Evolutionary conservation across 2,329 filamentous ascomycete species (phyloP).

Genomic region (Trichophyton verrucosum): DNA sequence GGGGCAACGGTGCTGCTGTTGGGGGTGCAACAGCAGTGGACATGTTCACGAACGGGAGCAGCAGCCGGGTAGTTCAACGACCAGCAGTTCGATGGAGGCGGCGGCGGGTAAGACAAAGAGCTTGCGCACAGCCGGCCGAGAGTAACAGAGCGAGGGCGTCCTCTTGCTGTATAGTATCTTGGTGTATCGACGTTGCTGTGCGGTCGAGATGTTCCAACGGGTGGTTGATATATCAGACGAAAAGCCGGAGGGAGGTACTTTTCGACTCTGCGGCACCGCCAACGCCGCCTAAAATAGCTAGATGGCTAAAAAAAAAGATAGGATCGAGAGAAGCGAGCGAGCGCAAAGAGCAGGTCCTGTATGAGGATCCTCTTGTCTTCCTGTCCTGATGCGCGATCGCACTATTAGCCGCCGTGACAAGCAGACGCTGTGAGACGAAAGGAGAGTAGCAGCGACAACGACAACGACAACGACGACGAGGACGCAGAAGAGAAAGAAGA

Average conservation of each 20-base stretch:
- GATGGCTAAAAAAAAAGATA: no score
- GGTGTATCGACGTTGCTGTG: neutral
- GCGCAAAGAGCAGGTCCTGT: neutral
- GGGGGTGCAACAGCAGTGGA: conserved; percentile 39
- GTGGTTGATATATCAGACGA: neutral
- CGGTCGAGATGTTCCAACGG: neutral
- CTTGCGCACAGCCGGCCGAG: neutral
- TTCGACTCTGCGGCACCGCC: no score
- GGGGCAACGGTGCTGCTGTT: conserved; percentile 31
- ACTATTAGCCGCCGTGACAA: conserved; percentile 1
- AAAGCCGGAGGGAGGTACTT: neutral
- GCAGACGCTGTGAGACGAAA: neutral
- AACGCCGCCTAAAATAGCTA: no score
- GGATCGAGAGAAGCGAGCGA: neutral
- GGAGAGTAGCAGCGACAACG: no score
- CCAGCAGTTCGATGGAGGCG: neutral
- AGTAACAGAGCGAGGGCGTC: neutral
- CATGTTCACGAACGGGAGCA: conserved; percentile 22
- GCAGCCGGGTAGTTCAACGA: neutral
- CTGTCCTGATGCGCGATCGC: neutral
- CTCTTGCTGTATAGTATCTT: neutral
- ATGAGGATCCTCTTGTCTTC: neutral
- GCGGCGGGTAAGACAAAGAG: neutral
- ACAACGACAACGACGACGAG: no score
- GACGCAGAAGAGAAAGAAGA: neutral